phyloP scores from a whole-genome alignment of 768 basidiomycete genomes.

The Termitomyces bulborhizus region DNA sequence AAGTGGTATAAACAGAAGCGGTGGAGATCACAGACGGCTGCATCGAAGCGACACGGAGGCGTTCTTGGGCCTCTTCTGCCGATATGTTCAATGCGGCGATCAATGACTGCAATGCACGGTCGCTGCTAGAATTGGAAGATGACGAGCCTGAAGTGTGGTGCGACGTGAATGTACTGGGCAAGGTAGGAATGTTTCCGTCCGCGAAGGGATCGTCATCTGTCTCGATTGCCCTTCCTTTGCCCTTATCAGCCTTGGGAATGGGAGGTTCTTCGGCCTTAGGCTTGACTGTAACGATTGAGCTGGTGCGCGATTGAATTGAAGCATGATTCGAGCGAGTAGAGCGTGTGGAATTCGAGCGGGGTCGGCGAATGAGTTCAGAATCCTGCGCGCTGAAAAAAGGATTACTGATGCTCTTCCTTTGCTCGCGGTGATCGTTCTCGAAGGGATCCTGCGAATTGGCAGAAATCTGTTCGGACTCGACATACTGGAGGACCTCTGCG shows the following conservation, averaged over 20 bases:
- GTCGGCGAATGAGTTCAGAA: slow-evolving; percentile 17
- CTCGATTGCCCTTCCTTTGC: slow-evolving; percentile 12
- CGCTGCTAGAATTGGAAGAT: slow-evolving; percentile 37
- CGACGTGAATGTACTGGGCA: slow-evolving; percentile 25
- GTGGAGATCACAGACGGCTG: slow-evolving; percentile 43
- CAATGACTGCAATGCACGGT: slow-evolving; percentile 56
- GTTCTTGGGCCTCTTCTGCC: slow-evolving; percentile 38
- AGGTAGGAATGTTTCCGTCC: slow-evolving; percentile 24
- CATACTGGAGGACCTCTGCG: slow-evolving; percentile 51
- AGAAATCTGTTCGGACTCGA: slow-evolving; percentile 25
- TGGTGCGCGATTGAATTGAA: slow-evolving; percentile 30
- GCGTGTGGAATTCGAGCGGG: slow-evolving; percentile 36
- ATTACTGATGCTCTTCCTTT: slow-evolving; percentile 35
- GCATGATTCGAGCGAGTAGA: slow-evolving; percentile 23
- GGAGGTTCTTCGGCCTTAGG: slow-evolving; percentile 1
- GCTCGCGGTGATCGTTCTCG: slow-evolving; percentile 19
- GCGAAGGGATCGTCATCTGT: slow-evolving; percentile 31
- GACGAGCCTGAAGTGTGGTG: slow-evolving; percentile 28
- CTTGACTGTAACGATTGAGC: slow-evolving; percentile 28
- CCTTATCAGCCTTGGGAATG: slow-evolving; percentile 18
- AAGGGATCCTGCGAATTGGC: slow-evolving; percentile 16
- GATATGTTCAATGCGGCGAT: slow-evolving; percentile 58
- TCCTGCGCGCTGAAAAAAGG: slow-evolving; percentile 30
- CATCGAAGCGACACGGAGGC: slow-evolving; percentile 53
- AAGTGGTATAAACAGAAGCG: slow-evolving; percentile 24